Evolutionary conservation across 768 basidiomycete genomes (phyloP).

Genomic region (Russula foetens): DNA sequence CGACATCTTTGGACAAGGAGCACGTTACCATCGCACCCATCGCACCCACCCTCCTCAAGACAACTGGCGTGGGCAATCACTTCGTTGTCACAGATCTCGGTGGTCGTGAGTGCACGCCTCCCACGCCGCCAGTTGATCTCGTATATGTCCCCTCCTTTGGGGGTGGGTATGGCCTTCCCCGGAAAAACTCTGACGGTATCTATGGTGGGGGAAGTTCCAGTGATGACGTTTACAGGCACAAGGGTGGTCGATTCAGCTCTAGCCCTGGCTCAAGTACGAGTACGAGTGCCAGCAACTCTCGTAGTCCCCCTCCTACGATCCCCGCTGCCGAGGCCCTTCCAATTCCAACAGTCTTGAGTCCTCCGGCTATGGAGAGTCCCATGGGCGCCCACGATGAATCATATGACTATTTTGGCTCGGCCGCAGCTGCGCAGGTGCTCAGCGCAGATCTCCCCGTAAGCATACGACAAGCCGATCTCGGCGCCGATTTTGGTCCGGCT

Average conservation of each 20-base stretch:
- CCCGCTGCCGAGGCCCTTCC: constrained; percentile 10
- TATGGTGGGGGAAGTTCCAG: constrained; percentile 16
- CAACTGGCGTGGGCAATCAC: constrained; percentile 43
- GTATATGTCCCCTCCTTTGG: constrained; percentile 57
- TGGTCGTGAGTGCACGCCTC: constrained; percentile 13
- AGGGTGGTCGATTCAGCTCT: constrained; percentile 30
- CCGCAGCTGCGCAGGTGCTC: constrained; percentile 3
- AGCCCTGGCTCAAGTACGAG: constrained; percentile 24
- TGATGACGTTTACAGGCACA: constrained; percentile 31
- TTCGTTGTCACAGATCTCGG: constrained; percentile 25
- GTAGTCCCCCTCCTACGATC: constrained; percentile 14
- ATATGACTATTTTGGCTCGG: constrained; percentile 8
- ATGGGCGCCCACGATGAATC: constrained; percentile 10
- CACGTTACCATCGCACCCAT: constrained; percentile 66
- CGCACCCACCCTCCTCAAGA: constrained; percentile 82
- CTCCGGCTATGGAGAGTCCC: constrained; percentile 2
- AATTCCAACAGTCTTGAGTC: constrained; percentile 8
- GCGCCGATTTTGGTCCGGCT: constrained; percentile 7
- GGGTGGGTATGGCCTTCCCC: constrained; percentile 23
- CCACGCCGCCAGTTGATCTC: constrained; percentile 49
- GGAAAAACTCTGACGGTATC: constrained; percentile 22
- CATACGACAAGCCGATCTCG: constrained; percentile 6
- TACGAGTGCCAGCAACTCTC: constrained; percentile 16
- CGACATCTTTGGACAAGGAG: constrained; percentile 36
- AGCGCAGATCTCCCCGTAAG: not conserved